Base-by-base conservation (phyloP, 2,329 filamentous ascomycete species). In the Botryotinia convoluta region DNA sequence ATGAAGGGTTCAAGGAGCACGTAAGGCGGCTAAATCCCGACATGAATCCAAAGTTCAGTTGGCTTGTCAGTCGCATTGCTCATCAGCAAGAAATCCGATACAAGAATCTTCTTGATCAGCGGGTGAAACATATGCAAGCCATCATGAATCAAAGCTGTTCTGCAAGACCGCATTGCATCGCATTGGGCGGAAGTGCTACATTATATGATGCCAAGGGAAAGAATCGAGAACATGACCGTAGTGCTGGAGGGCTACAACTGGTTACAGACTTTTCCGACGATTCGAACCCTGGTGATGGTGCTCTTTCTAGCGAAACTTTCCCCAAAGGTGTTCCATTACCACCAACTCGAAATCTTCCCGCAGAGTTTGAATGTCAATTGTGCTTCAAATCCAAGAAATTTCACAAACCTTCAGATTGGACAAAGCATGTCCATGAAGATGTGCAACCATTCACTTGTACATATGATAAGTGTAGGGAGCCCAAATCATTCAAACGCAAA, bases 391-490 rank as follows among this genome's bases (percentile, higher is more conserved):
- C 90, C 70, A 97, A 96, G 85, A 93, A 90, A 78, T 94, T 96
- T 78, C 89, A 91, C 78, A 97, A 97, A 82, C 95, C 94, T 26
- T 97, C 94, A 0, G 95, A 98, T 82, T 98, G 95, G 95, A 97
- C 94, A 1, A 97, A 98, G 81, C 95, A 98, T 79, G 93, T 98
- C 0, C 93, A 97, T 78, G 95, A 97, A 82, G 95, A 98, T 80
- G 90, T 97, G 1, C 93, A 96, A 80, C 95, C 95, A 0, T 97
- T 97, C 78, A 97, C 93, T 4, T 98, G 95, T 82, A 97, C 94
- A 0, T 97, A 95, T 84, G 90, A 92, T 3, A 87, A 89, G 69
- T 97, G 95, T 80, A 88, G 88, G 14, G 94, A 97, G 65, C 90
- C 93, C 29, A 97, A 97, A 82, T 94, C 93, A 51, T 98, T 97